Evolutionary conservation across 2,329 filamentous ascomycete species (phyloP).

Genomic region (Pseudogymnoascus verrucosus): DNA sequence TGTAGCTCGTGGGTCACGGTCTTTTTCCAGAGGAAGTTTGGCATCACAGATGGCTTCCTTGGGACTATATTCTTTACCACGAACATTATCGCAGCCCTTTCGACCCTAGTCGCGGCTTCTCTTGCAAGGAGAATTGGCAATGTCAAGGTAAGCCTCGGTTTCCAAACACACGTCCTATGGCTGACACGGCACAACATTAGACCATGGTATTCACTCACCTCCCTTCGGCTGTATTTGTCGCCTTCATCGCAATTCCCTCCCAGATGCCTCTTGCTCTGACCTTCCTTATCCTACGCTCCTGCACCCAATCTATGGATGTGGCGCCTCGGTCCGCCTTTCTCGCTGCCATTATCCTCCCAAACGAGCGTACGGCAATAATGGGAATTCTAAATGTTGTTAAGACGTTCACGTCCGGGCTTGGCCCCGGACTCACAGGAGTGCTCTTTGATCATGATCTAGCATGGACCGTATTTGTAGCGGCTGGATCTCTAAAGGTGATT

Average conservation of each 20-base stretch:
- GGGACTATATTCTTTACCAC: constrained; percentile 49
- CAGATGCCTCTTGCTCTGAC: constrained; percentile 45
- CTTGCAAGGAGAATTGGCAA: constrained; percentile 51
- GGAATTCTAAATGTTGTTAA: constrained; percentile 63
- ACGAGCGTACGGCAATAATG: constrained; percentile 64
- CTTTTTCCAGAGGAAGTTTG: constrained; percentile 44
- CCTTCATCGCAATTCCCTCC: constrained; percentile 51
- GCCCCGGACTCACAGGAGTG: constrained; percentile 56
- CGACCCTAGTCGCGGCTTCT: constrained; percentile 45
- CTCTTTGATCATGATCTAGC: constrained; percentile 48
- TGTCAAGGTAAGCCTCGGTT: constrained; percentile 44
- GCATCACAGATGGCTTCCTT: constrained; percentile 40
- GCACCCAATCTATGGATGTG: constrained; percentile 60
- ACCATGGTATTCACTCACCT: constrained; percentile 72
- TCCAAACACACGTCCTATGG: constrained; percentile 20
- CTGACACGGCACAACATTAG: constrained; percentile 25
- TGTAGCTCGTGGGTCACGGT: constrained; percentile 50
- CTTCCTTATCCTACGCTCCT: constrained; percentile 54
- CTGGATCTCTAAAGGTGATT: constrained; percentile 51
- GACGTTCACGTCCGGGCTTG: constrained; percentile 53
- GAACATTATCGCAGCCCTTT: constrained; percentile 42
- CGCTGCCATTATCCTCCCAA: constrained; percentile 53
- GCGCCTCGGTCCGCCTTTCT: constrained; percentile 64
- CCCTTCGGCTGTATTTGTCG: constrained; percentile 57
- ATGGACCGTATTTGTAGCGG: constrained; percentile 55